phyloP scores from a whole-genome alignment of 73 alveolate species.

The Paramecium biaurelia region DNA sequence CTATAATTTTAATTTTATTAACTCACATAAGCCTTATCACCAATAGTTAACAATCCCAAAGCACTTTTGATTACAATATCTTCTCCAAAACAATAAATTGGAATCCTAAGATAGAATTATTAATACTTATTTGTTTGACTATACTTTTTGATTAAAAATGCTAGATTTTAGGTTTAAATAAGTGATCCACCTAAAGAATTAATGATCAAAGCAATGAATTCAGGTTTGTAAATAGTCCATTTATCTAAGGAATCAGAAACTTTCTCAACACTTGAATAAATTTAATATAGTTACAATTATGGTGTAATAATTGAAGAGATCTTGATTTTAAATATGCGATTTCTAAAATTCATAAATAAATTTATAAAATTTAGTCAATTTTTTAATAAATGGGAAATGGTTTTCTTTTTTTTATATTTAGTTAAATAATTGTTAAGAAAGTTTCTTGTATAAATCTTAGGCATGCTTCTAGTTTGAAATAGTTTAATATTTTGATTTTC shows the following conservation, averaged over 20 bases:
- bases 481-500: neutral
- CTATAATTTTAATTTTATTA: neutral
- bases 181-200: constrained; percentile 31
- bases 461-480: neutral
- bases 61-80: constrained; percentile 31
- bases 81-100: constrained; percentile 28
- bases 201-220: neutral
- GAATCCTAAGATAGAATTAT: neutral
- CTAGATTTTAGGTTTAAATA: neutral
- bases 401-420: neutral
- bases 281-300: neutral
- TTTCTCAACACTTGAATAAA: constrained; percentile 4
- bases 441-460: neutral
- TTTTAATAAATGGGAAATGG: neutral
- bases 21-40: constrained; percentile 32
- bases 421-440: neutral
- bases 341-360: neutral
- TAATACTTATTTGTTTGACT: neutral
- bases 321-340: neutral
- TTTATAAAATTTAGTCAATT: neutral
- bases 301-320: neutral
- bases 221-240: constrained; percentile 2
- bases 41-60: neutral
- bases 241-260: neutral
- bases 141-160: neutral